Evolutionary conservation across 129 eudicot genomes (phyloP).

Genomic region (Ambrosia artemisiifolia): DNA sequence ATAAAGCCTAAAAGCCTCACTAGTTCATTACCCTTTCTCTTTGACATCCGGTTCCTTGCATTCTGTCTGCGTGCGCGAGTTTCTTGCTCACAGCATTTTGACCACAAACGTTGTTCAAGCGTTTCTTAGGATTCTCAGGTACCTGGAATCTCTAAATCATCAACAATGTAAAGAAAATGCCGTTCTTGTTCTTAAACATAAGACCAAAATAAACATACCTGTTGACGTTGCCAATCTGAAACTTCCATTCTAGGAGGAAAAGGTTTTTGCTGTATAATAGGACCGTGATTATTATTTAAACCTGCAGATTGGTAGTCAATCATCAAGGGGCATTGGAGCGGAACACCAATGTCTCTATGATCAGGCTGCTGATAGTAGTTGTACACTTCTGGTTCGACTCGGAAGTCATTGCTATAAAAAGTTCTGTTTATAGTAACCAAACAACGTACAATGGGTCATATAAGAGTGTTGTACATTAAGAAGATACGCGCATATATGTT

Average conservation of each 20-base stretch:
- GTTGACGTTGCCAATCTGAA: conserved; percentile 13
- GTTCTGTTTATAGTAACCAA: conserved; percentile 20
- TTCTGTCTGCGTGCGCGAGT: conserved; percentile 15
- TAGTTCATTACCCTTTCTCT: conserved; percentile 31
- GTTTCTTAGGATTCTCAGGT: conserved; percentile 33
- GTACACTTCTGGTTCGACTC: conserved; percentile 22
- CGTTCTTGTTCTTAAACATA: not conserved
- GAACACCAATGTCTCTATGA: conserved; percentile 16
- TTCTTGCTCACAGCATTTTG: conserved; percentile 30
- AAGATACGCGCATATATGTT: not conserved
- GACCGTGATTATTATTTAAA: conserved; percentile 1
- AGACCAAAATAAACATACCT: conserved; percentile 27
- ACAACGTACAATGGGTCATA: not conserved
- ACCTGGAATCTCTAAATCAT: conserved; percentile 7
- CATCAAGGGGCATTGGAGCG: conserved; percentile 24
- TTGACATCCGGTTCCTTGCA: conserved; percentile 19
- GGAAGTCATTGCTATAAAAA: conserved; percentile 20
- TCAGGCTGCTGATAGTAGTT: conserved; percentile 26
- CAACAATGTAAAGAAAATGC: not conserved
- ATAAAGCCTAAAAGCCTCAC: not conserved
- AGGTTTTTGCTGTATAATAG: conserved; percentile 9
- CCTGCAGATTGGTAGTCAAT: conserved; percentile 27
- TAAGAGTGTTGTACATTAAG: not conserved
- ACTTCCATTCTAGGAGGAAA: conserved; percentile 15
- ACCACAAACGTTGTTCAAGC: conserved; percentile 13